These are phyloP conservation scores for Xylaria polymorpha DNA, from an alignment of 2,329 filamentous ascomycete genomes.

Conservation along the genomic window DNA sequence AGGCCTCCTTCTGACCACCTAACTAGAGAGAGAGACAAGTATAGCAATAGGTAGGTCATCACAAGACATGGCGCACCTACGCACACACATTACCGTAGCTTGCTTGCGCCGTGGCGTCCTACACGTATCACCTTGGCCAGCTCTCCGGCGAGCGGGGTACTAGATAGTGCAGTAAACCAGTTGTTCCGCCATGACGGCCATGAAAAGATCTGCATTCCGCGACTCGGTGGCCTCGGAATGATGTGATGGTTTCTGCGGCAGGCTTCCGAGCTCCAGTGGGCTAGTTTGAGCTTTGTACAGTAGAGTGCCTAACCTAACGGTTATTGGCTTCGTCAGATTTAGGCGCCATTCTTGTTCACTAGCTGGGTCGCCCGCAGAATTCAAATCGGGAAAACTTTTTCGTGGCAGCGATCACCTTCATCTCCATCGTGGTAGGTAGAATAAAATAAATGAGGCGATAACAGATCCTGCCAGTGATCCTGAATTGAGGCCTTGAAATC, in stretches of 20 bases:
- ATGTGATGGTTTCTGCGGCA: background rate
- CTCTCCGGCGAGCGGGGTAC: background rate
- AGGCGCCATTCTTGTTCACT: background rate
- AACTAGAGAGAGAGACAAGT: background rate
- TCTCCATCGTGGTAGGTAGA: too few species aligned
- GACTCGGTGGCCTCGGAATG: conserved; percentile 8
- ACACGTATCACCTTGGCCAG: background rate
- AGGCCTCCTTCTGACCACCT: background rate
- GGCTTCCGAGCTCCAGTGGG: background rate
- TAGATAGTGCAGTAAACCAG: too few species aligned
- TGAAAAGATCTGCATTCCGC: conserved; percentile 5
- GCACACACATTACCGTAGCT: background rate
- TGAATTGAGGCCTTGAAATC: background rate
- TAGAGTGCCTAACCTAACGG: background rate
- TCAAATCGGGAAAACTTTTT: conserved; percentile 1
- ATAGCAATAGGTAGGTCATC: background rate
- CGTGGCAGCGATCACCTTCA: background rate
- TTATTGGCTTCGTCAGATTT: background rate
- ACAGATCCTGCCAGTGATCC: background rate
- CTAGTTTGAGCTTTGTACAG: background rate
- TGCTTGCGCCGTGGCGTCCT: conserved; percentile 5
- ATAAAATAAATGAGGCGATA: background rate
- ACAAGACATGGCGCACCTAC: background rate
- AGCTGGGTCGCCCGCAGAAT: background rate
- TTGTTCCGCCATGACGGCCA: background rate